Evolutionary conservation across 2,329 filamentous ascomycete genomes (phyloP).

Genomic region (Ilyonectria destructans): DNA sequence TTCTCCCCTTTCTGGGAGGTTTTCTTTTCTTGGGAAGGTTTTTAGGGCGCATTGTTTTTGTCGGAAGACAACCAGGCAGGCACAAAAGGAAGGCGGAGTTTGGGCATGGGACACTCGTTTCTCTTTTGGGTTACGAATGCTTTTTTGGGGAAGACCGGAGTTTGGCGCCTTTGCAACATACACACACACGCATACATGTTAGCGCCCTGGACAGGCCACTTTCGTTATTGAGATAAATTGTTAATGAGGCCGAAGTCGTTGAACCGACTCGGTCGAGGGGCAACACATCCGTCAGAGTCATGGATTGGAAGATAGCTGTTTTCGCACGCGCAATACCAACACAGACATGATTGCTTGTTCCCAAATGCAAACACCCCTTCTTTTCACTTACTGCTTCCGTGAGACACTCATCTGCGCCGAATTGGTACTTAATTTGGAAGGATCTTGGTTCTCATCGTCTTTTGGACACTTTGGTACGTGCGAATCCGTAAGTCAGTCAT

Average conservation of each 20-base stretch:
- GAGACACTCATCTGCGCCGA: conserved; percentile 2
- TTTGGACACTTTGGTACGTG: background rate
- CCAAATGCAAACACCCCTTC: background rate
- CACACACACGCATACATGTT: conserved; percentile 41
- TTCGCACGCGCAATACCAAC: conserved; percentile 38
- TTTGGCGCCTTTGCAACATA: conserved; percentile 36
- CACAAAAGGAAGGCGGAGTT: conserved; percentile 45
- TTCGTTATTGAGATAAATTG: conserved; percentile 43
- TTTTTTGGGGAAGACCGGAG: conserved; percentile 36
- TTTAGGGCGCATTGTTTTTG: conserved; percentile 17
- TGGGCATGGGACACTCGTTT: conserved; percentile 37
- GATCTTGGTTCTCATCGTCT: background rate
- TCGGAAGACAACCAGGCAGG: conserved; percentile 36
- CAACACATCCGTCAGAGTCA: conserved; percentile 27
- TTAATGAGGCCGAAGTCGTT: conserved; percentile 42
- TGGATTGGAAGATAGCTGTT: conserved; percentile 31
- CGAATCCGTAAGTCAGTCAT: background rate
- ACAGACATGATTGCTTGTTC: conserved; percentile 38
- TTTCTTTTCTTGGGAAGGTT: conserved; percentile 19
- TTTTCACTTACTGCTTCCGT: background rate
- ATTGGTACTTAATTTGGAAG: too few species aligned
- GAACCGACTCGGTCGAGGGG: conserved; percentile 32
- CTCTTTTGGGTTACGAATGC: conserved; percentile 36
- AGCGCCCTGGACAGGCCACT: conserved; percentile 44
- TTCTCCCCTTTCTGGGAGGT: conserved; percentile 36